Base-by-base conservation (phyloP, 768 basidiomycete species). In the Boletus subparvulus region DNA sequence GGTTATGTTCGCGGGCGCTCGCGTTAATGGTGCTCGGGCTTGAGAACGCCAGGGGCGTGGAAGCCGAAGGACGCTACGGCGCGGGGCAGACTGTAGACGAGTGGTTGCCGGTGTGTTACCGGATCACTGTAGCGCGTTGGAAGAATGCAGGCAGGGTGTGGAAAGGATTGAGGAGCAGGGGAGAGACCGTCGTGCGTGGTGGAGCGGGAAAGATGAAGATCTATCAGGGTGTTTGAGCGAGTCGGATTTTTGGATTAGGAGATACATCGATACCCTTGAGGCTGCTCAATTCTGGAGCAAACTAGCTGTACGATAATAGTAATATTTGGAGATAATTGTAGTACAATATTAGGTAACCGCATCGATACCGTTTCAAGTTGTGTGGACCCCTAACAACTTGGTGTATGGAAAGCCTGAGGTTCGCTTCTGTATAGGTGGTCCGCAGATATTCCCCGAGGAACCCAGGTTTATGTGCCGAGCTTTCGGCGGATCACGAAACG, bases 1-100 rank as follows among this genome's bases (percentile, higher is more conserved):
- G 86, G 85, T 65, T 84, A 67, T 78, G 83, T 54, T 80, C 83
- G 5, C 77, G 78, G 53, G 84, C 82, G 9, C 67, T 87, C 19
- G 86, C 83, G 12, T 61, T 73, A 50, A 86, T 87, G 86, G 73
- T 90, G 5, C 69, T 84, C 5, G 79, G 74, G 3, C 63, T 70
- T 14, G 77, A 79, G 24, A 43, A 60, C 0, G 44, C 37, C 14
- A 47, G 24, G 46, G 50, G 33, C 12, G 26, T 63, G 37, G 55
- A 57, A 33, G 8, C 10, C 2, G 69, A 69, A 36, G 65, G 59
- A 30, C 2, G 16, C 14, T 70, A 67, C 16, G 67, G 67, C 5
- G 55, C 44, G 17, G 66, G 58, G 8, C 60, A 69, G 48, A 50
- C 52, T 4, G 69, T 65, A 2, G 41, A 56, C 24, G 65, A 71